A percentile compares a stretch with the other conserved stretches of the same genome.
Evolutionary conservation across 345 rosid genomes (phyloP).

Genomic region (Barbarea vulgaris): DNA sequence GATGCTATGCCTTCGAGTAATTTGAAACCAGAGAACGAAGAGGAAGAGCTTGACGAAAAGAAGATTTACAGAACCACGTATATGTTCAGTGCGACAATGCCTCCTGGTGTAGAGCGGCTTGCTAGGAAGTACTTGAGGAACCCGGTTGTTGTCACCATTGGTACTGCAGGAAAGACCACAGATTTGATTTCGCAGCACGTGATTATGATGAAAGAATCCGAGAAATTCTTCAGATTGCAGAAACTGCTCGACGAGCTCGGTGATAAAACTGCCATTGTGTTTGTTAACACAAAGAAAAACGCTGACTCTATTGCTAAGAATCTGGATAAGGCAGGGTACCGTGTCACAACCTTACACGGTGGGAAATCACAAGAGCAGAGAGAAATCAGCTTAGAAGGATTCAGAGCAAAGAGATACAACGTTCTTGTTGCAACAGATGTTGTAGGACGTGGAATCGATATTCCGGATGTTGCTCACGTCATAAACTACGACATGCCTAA

Average conservation of each 20-base stretch:
- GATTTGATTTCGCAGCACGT: slow-evolving; percentile 90
- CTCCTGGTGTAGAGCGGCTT: slow-evolving; percentile 89
- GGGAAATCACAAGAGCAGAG: slow-evolving; percentile 97
- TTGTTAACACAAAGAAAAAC: slow-evolving; percentile 91
- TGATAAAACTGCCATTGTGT: slow-evolving; percentile 87
- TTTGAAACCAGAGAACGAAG: slow-evolving; percentile 93
- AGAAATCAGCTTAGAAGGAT: slow-evolving; percentile 91
- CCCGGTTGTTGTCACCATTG: slow-evolving; percentile 92
- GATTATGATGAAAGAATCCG: slow-evolving; percentile 85
- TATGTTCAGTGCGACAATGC: slow-evolving; percentile 99
- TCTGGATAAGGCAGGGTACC: slow-evolving; percentile 82
- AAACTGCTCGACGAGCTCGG: slow-evolving; percentile 82
- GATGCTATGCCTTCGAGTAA: slow-evolving; percentile 98
- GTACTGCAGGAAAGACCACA: slow-evolving; percentile 95
- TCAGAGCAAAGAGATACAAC: slow-evolving; percentile 81
- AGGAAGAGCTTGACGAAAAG: slow-evolving; percentile 91
- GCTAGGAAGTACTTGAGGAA: slow-evolving; percentile 95
- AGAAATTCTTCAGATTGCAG: slow-evolving; percentile 67
- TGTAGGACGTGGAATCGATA: slow-evolving; percentile 94
- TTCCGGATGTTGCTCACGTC: slow-evolving; percentile 94
- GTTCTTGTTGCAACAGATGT: slow-evolving; percentile 97
- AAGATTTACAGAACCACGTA: slow-evolving; percentile 92
- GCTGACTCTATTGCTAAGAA: slow-evolving; percentile 78
- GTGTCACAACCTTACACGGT: slow-evolving; percentile 90
- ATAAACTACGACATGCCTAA: slow-evolving; percentile 93